These are phyloP conservation scores for Coelastrella sp. DNA, from an alignment of 139 green algal genomes.

Conservation along the genomic window DNA sequence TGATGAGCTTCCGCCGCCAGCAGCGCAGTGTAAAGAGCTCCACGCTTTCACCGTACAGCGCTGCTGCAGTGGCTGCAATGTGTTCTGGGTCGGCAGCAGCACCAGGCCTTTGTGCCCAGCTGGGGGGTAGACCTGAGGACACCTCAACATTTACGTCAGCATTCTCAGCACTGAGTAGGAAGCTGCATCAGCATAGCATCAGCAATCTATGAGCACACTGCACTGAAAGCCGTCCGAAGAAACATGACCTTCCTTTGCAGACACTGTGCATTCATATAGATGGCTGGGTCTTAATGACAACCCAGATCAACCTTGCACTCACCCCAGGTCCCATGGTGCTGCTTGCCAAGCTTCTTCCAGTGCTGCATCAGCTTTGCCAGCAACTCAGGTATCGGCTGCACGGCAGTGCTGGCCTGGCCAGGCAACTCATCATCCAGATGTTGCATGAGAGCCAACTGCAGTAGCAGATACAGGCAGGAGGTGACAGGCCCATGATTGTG, in stretches of 20 bases:
- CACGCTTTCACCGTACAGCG: slow-evolving; percentile 40
- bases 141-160: not conserved
- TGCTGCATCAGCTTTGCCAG: not conserved
- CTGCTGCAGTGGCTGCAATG: slow-evolving; percentile 6
- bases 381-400: not conserved
- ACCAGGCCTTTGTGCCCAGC: slow-evolving; percentile 61
- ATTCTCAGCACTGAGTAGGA: not conserved
- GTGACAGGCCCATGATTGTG: too few relatives aligned
- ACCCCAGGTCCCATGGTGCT: slow-evolving; percentile 18
- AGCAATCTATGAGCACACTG: not conserved
- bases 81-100: slow-evolving; percentile 23
- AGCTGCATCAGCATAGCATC: not conserved
- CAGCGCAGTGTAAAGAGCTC: slow-evolving; percentile 45
- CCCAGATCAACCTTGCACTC: not conserved
- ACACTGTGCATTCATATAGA: too few relatives aligned
- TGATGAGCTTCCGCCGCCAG: slow-evolving; percentile 74
- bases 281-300: too few relatives aligned
- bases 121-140: slow-evolving; percentile 65
- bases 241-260: too few relatives aligned
- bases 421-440: slow-evolving; percentile 25
- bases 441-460: not conserved
- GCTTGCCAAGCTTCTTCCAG: not conserved
- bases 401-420: not conserved
- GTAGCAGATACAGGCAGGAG: not conserved
- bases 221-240: too few relatives aligned